Base-by-base conservation (phyloP, 169 alveolate genomes). In the Eimeria maxima region DNA sequence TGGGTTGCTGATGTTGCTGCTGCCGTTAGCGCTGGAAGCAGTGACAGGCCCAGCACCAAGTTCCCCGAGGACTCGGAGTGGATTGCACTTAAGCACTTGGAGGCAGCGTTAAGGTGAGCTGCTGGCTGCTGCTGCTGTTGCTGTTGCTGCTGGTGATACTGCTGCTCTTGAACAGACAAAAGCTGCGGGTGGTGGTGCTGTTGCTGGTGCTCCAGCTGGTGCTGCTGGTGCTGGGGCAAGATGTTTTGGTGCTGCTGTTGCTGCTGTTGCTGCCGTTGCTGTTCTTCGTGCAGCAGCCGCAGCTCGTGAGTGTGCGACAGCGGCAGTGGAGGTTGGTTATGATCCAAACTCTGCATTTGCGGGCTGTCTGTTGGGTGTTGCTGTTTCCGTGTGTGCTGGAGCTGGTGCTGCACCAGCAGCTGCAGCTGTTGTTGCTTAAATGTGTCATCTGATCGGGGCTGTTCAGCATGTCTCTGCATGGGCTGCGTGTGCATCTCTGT, bases 101-200 rank as follows among this genome's bases (percentile, higher is more conserved):
- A 16, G 22, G 69, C 69, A 16, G 69, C 71, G 24, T 18, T 60
- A 3, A 24, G 18, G 76, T 29, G 22, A 22, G 76, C 76, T 67
- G 76, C 18, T 67, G 76, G 44, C 76, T 67, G 76, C 76, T 67
- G 44, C 24, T 67, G 44, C 76, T 67, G 76, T 24, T 27, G 60
- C 60, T 53, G 38, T 10, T 18, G 76, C 44, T 3, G 76, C 27
- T 27, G 76, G 33, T 4, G 76, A 10, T 13, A 27, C 33, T 67
- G 76, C 27, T 67, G 44, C 33, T 67, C 76, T 67, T 67, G 44
- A 16, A 4, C 38, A 67, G 38, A 29, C 27, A 16, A 10, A 10
- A 27, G 76, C 76, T 22, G 44, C 24, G 16, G 33, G 44, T 67
- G 76, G 11, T 18, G 22, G 7, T 67, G 76, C 76, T 67, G 76